These are phyloP conservation scores for Volvariella volvacea DNA, from an alignment of 1,284 basidiomycete species.

Conservation along the genomic window DNA sequence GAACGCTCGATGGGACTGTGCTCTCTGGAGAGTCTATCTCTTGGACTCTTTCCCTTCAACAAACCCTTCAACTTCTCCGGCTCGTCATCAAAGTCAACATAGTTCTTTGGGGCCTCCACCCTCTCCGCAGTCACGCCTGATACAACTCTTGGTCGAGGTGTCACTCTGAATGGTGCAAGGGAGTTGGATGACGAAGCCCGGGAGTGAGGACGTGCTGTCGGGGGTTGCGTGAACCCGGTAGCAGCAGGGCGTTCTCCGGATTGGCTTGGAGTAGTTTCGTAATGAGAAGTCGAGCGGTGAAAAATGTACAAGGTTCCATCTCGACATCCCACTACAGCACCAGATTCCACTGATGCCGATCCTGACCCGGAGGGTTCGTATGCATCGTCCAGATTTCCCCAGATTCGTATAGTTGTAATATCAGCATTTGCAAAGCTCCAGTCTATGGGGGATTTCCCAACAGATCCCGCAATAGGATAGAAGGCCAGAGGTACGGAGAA, in stretches of 20 bases:
- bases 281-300: conserved; percentile 8
- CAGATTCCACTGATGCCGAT: background rate
- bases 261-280: conserved; percentile 5
- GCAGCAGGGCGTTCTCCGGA: conserved; percentile 9
- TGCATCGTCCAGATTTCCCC: background rate
- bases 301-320: conserved; percentile 30
- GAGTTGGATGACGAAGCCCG: conserved; percentile 17
- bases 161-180: conserved; percentile 28
- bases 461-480: background rate
- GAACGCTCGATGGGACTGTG: conserved; percentile 12
- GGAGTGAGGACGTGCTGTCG: conserved; percentile 18
- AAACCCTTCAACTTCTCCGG: conserved; percentile 66
- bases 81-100: conserved; percentile 75
- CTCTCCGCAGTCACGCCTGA: conserved; percentile 61
- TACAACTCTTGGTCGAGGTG: conserved; percentile 48
- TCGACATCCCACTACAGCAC: conserved; percentile 22
- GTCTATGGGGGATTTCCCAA: background rate
- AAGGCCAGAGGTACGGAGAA: background rate
- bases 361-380: background rate
- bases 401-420: background rate
- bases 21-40: conserved; percentile 27
- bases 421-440: background rate
- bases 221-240: conserved; percentile 25
- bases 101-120: conserved; percentile 67
- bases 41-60: conserved; percentile 45